Conservation (phyloP, 2,329 filamentous ascomycete genomes). For the Fusarium sp. region DNA sequence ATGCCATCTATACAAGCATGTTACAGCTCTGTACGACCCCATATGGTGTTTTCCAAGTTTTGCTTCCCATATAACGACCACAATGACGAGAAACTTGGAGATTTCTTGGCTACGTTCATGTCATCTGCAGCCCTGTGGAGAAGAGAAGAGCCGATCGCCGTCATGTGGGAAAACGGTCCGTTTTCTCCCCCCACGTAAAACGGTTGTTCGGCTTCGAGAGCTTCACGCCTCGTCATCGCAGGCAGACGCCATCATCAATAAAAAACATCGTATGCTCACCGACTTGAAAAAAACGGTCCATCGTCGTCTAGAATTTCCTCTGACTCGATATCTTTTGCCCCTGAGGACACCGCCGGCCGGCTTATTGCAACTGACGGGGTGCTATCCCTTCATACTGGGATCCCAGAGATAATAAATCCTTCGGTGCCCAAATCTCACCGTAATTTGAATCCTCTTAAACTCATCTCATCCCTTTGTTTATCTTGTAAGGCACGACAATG, state of each 20-base stretch:
- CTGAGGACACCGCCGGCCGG: neutral
- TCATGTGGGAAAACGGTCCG: neutral
- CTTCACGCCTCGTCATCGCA: constrained; percentile 8
- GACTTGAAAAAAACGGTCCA: neutral
- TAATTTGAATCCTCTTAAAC: constrained; percentile 14
- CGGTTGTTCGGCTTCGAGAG: neutral
- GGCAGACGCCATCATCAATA: neutral
- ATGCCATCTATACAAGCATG: neutral
- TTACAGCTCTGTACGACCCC: neutral
- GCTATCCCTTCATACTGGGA: neutral
- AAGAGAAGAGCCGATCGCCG: neutral
- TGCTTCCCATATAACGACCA: neutral
- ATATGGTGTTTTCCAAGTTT: neutral
- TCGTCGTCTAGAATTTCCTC: neutral
- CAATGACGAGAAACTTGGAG: neutral
- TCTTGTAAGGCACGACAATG: constrained; percentile 46
- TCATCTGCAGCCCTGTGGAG: neutral
- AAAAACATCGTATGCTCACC: neutral
- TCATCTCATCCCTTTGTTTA: neutral
- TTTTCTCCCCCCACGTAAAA: neutral
- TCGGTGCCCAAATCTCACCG: constrained; percentile 15
- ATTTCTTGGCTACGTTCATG: neutral
- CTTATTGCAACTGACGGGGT: neutral
- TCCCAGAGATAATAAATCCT: neutral
- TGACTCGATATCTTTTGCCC: neutral